Evolutionary conservation across 441 rosid species (phyloP).

Genomic region (Corymbia citriodora): DNA sequence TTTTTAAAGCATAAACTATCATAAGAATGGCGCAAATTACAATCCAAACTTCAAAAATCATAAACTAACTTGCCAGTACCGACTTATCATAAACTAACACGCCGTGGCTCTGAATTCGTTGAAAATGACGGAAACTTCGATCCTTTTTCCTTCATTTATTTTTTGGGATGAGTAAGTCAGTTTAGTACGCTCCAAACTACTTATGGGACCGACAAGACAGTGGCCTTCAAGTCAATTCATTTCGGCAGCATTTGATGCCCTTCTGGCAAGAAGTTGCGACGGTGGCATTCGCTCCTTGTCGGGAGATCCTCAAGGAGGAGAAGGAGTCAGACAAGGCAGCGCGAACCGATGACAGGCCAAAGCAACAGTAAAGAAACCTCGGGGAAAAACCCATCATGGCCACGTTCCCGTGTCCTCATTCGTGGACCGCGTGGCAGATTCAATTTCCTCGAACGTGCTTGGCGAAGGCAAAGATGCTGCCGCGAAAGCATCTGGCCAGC

Average conservation of each 20-base stretch:
- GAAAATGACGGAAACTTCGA: neutral
- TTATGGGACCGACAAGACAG: neutral
- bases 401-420: neutral
- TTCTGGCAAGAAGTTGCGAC: neutral
- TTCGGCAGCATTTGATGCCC: neutral
- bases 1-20: neutral
- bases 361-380: neutral
- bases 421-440: neutral
- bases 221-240: neutral
- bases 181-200: neutral
- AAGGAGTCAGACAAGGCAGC: neutral
- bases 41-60: neutral
- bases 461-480: neutral
- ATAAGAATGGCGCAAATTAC: neutral
- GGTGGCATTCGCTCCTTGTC: neutral
- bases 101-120: neutral
- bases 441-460: neutral
- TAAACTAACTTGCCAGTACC: neutral
- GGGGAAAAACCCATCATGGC: neutral
- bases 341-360: neutral
- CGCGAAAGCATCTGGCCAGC: neutral
- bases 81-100: neutral
- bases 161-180: neutral
- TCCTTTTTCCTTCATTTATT: fast-evolving
- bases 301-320: neutral